Evolutionary conservation across 2,329 filamentous ascomycete genomes (phyloP).

Genomic region (Tolypocladium capitatum): DNA sequence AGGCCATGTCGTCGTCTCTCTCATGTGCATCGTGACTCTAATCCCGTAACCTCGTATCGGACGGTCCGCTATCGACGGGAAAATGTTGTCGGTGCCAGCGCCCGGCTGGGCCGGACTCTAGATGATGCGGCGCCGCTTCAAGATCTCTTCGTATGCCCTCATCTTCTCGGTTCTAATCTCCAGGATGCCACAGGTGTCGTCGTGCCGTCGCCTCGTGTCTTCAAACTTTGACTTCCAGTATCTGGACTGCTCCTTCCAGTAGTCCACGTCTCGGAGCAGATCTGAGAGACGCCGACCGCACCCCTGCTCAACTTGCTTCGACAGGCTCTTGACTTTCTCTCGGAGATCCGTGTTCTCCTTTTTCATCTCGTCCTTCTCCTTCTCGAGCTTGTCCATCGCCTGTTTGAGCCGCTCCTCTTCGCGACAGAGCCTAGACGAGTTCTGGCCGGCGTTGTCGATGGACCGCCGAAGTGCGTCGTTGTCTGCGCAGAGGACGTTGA

Average conservation of each 20-base stretch:
- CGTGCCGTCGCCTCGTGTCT: constrained; percentile 12
- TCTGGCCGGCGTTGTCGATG: constrained; percentile 18
- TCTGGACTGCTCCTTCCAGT: constrained; percentile 20
- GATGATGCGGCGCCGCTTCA: constrained; percentile 17
- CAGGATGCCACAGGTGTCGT: constrained; percentile 15
- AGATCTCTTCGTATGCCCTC: constrained; percentile 19
- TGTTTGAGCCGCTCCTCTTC: constrained; percentile 20
- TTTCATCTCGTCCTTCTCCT: constrained; percentile 20
- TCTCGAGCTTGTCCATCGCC: constrained; percentile 18
- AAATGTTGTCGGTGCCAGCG: not conserved
- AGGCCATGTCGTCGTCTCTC: not conserved
- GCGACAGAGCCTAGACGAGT: constrained; percentile 15
- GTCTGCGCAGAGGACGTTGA: constrained; percentile 22
- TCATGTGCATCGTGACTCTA: not conserved
- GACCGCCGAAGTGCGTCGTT: constrained; percentile 26
- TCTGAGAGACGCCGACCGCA: constrained; percentile 19
- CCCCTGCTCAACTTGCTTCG: constrained; percentile 18
- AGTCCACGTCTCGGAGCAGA: constrained; percentile 17
- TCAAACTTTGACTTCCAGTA: constrained; percentile 19
- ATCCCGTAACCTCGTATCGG: not conserved
- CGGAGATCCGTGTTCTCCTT: constrained; percentile 23
- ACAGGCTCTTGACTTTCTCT: constrained; percentile 19
- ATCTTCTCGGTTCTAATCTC: constrained; percentile 19
- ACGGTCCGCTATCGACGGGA: not conserved
- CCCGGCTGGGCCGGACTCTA: constrained; percentile 3